phyloP scores from a whole-genome alignment of 345 rosid species.

The Limnanthes douglasii region DNA sequence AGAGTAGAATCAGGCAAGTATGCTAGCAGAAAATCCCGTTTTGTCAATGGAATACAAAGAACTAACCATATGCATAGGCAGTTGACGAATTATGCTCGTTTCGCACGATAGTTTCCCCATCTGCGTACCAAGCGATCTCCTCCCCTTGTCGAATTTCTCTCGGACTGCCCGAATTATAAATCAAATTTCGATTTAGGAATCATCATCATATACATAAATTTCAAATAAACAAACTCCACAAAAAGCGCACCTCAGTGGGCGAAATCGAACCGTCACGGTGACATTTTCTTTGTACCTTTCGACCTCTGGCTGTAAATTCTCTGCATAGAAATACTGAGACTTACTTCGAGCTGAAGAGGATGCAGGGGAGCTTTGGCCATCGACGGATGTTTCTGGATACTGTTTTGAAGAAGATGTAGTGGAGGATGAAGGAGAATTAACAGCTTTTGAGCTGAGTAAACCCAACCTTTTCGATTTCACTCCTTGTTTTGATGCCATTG shows the following conservation, averaged over 20 bases:
- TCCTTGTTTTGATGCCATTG: conserved; percentile 66
- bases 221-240: conserved; percentile 5
- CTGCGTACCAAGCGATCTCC: conserved; percentile 99
- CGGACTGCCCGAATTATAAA: conserved; percentile 36
- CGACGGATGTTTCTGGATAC: conserved; percentile 57
- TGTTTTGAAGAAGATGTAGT: conserved; percentile 87
- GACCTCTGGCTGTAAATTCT: conserved; percentile 19
- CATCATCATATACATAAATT: background rate
- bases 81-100: conserved; percentile 73
- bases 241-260: conserved; percentile 65
- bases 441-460: conserved; percentile 28
- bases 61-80: conserved; percentile 94
- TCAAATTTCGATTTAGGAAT: conserved; percentile 10
- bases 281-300: conserved; percentile 78
- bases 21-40: no score
- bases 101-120: conserved; percentile 88
- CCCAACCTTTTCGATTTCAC: conserved; percentile 40
- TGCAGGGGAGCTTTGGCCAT: conserved; percentile 91
- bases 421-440: conserved; percentile 72
- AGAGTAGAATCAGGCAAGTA: no score
- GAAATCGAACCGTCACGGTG: conserved; percentile 91
- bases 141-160: conserved; percentile 96
- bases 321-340: conserved; percentile 52
- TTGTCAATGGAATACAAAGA: conserved; percentile 2
- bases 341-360: conserved; percentile 90